These are phyloP conservation scores for Barnettozyma wickerhamii DNA, from an alignment of 805 yeast genomes.

Conservation along the genomic window DNA sequence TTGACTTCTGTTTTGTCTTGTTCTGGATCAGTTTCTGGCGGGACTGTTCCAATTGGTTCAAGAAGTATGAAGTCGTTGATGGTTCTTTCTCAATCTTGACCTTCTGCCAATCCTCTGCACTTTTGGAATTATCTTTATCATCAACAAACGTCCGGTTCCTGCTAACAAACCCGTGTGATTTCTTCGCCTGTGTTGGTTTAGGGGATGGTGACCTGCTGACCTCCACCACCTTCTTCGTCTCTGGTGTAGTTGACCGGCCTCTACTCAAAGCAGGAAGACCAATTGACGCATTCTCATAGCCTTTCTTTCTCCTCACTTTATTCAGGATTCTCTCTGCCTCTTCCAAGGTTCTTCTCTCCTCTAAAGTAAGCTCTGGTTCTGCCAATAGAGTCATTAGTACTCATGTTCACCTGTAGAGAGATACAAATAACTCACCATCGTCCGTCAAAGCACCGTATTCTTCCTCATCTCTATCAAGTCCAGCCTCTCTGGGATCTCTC, in stretches of 20 bases:
- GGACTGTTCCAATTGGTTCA: conserved; percentile 26
- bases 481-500: conserved; percentile 13
- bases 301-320: background rate
- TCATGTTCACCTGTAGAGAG: too few species aligned
- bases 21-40: conserved; percentile 24
- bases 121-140: background rate
- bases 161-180: background rate
- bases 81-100: too few species aligned
- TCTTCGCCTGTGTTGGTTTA: background rate
- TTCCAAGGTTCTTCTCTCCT: conserved; percentile 2
- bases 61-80: conserved; percentile 30
- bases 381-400: background rate
- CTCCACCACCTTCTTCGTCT: background rate
- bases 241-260: background rate
- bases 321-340: background rate
- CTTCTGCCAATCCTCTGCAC: too few species aligned
- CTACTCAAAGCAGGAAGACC: background rate
- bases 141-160: background rate
- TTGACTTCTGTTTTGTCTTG: conserved; percentile 19
- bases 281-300: background rate
- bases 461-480: background rate
- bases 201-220: conserved; percentile 3
- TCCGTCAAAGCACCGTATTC: conserved; percentile 13
- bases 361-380: background rate
- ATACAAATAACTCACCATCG: conserved; percentile 10